These are phyloP conservation scores for Termitomyces sp. DNA, from an alignment of 768 basidiomycete species.

Conservation along the genomic window DNA sequence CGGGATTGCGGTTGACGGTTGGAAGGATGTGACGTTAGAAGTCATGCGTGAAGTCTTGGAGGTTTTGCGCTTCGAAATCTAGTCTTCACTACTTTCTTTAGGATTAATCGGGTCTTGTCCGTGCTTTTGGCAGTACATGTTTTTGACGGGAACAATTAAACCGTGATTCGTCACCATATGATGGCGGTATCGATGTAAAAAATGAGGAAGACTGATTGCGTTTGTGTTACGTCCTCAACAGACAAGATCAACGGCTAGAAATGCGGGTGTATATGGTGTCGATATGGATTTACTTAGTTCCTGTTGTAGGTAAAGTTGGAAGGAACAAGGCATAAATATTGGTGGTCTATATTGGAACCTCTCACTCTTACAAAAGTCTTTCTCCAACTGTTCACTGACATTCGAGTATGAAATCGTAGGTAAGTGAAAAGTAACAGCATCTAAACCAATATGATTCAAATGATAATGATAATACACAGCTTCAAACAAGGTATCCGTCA, in stretches of 20 bases:
- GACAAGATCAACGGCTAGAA: too few relatives aligned
- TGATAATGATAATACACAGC: neutral
- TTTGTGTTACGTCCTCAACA: too few relatives aligned
- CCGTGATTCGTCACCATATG: too few relatives aligned
- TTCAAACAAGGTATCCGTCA: neutral
- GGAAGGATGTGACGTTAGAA: constrained; percentile 2
- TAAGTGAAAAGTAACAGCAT: neutral
- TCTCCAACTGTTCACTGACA: neutral
- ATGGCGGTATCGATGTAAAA: too few relatives aligned
- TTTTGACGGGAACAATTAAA: too few relatives aligned
- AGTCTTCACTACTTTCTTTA: neutral
- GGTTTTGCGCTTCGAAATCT: neutral
- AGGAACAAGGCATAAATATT: too few relatives aligned
- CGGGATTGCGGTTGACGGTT: neutral
- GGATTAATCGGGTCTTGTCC: neutral
- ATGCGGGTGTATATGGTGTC: too few relatives aligned
- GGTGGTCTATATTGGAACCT: neutral
- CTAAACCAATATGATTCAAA: neutral
- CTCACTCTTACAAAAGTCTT: neutral
- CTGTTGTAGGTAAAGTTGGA: too few relatives aligned
- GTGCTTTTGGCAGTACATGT: too few relatives aligned
- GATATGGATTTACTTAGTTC: too few relatives aligned
- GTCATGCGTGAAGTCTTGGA: neutral
- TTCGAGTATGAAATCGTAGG: neutral
- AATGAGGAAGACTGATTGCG: too few relatives aligned